These are phyloP conservation scores for Thelephora aurantiotincta DNA, from an alignment of 768 basidiomycete genomes.

Conservation along the genomic window DNA sequence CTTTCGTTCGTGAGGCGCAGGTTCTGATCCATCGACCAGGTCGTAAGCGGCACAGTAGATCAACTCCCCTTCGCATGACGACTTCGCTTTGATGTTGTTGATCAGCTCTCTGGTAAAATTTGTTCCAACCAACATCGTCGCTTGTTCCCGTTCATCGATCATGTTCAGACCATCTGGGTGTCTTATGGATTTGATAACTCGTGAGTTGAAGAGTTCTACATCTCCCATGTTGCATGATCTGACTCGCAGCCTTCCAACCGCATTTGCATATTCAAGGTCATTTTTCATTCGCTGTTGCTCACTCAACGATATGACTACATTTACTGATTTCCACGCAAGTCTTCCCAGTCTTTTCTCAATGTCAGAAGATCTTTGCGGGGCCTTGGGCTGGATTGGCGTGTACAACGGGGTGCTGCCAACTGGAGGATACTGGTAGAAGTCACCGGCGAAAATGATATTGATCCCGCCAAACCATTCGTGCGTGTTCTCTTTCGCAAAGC, in stretches of 20 bases:
- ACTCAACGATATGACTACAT: slow-evolving; percentile 13
- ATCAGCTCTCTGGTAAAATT: too few species aligned
- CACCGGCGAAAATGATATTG: slow-evolving; percentile 27
- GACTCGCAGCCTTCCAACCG: slow-evolving; percentile 8
- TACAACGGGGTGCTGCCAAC: slow-evolving; percentile 12
- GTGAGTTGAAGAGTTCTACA: too few species aligned
- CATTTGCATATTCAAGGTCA: slow-evolving; percentile 12
- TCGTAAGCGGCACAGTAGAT: too few species aligned
- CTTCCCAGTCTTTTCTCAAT: slow-evolving; percentile 22
- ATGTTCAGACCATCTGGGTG: too few species aligned
- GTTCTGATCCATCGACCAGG: too few species aligned
- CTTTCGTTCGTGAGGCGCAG: too few species aligned
- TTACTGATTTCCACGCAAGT: slow-evolving; percentile 16
- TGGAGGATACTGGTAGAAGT: slow-evolving; percentile 29
- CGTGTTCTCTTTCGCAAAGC: slow-evolving; percentile 9
- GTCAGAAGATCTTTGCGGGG: slow-evolving; percentile 8
- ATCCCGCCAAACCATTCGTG: slow-evolving; percentile 26
- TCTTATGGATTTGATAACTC: too few species aligned
- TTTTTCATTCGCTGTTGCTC: slow-evolving; percentile 18
- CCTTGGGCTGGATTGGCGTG: neutral
- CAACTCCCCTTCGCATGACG: too few species aligned
- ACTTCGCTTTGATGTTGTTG: too few species aligned
- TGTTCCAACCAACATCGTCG: too few species aligned
- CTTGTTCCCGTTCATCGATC: too few species aligned
- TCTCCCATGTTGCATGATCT: too few species aligned